These are phyloP conservation scores for Auriscalpium orientale DNA, from an alignment of 768 basidiomycete genomes.

Conservation along the genomic window DNA sequence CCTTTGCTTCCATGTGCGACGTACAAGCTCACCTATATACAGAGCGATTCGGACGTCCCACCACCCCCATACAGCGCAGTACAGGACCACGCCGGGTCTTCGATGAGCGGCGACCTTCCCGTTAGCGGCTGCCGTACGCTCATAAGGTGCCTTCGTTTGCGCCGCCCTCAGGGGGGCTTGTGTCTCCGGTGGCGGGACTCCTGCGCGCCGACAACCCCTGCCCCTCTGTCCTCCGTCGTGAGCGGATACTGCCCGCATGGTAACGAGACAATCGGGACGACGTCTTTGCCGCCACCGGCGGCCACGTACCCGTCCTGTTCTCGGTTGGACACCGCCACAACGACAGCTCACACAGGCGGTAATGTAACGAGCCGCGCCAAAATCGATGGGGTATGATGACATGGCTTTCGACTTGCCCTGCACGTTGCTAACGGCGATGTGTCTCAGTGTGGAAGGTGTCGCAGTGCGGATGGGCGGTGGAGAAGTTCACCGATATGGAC, in stretches of 20 bases:
- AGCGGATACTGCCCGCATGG: not conserved
- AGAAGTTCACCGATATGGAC: slow-evolving; percentile 4
- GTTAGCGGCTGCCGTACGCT: slow-evolving; percentile 7
- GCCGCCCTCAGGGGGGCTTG: not conserved
- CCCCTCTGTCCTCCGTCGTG: slow-evolving; percentile 3
- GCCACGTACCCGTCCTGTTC: too few species aligned
- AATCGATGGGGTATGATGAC: slow-evolving; percentile 7
- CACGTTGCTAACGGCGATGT: not conserved
- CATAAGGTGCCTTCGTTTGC: not conserved
- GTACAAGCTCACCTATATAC: too few species aligned
- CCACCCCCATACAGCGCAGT: not conserved
- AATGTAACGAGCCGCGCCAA: slow-evolving; percentile 2
- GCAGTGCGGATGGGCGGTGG: slow-evolving; percentile 5
- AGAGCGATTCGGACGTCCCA: not conserved
- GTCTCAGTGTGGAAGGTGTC: slow-evolving; percentile 2
- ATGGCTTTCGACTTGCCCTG: not conserved
- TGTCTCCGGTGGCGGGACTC: slow-evolving; percentile 9
- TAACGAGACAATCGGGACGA: too few species aligned
- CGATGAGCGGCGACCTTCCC: not conserved
- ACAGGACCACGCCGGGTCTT: not conserved
- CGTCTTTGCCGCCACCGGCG: too few species aligned
- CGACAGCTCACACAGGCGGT: slow-evolving; percentile 1
- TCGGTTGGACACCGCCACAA: too few species aligned
- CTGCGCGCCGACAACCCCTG: not conserved
- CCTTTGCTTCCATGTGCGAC: too few species aligned